Evolutionary conservation across 495 filamentous ascomycete genomes (phyloP), one percentile per base, ranked within the genome.

Genomic region (Astrothelium subdiscretum): DNA sequence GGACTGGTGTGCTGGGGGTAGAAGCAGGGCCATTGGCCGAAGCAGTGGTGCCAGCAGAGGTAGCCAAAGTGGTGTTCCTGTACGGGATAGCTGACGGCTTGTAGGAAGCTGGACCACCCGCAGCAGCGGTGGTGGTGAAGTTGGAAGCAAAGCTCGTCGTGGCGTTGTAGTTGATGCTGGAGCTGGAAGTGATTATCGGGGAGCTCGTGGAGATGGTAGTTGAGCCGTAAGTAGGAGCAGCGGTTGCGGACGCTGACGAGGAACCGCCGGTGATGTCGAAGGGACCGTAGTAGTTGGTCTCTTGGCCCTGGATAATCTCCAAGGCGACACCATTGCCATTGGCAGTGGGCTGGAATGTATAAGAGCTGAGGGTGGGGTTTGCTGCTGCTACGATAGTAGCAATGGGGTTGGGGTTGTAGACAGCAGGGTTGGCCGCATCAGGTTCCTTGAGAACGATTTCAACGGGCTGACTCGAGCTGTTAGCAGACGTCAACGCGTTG

Each of bases 241-340:
- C 58, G 5, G 22, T 48, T 20, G 68, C 42, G 57, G 40, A 18
- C 2, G 48, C 15, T 15, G 48, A 13, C 4, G 43, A 52, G 32
- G 27, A 48, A 60, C 67, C 65, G 57, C 72, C 73, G 29, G 64
- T 62, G 48, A 77, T 57, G 27, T 61, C 6, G 60, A 77, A 68
- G 11, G 60, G 71, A 31, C 69, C 70, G 27, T 63, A 69, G 71
- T 70, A 76, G 68, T 77, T 77, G 64, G 60, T 40, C 44, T 66
- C 52, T 42, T 4, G 58, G 62, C 63, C 73, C 48, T 76, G 75
- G 20, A 32, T 65, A 64, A 75, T 70, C 62, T 71, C 63, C 24
- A 76, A 66, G 24, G 71, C 70, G 51, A 73, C 71, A 60, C 71
- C 64, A 27, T n/a, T 51, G 48, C 63, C 73, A 44, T 67, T 63